phyloP scores from a whole-genome alignment of 345 rosid genomes.

The Anastatica hierochuntica region DNA sequence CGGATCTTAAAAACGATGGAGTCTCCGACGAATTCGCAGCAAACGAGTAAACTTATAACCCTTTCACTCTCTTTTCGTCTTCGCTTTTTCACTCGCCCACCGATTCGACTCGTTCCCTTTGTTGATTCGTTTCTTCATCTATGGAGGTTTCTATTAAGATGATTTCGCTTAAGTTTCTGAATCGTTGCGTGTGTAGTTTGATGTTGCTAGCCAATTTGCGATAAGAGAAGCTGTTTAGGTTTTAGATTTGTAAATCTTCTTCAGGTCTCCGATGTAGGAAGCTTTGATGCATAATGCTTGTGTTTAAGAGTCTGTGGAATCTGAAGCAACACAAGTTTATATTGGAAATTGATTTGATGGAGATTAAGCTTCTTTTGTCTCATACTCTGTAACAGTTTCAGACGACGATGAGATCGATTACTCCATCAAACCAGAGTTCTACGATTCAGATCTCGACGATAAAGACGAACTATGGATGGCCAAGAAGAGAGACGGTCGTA shows the following conservation, averaged over 20 bases:
- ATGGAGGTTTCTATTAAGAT: not conserved
- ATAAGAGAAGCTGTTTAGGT: too few species aligned
- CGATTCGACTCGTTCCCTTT: not conserved
- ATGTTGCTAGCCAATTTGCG: too few species aligned
- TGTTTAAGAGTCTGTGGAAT: not conserved
- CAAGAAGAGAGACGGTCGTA: slow-evolving; percentile 40
- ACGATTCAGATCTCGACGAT: slow-evolving; percentile 58
- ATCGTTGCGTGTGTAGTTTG: too few species aligned
- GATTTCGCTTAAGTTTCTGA: too few species aligned
- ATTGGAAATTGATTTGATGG: too few species aligned
- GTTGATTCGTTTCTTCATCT: not conserved
- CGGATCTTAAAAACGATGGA: slow-evolving; percentile 4
- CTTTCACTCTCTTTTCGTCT: not conserved
- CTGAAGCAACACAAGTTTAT: not conserved
- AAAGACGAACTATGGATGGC: slow-evolving; percentile 61
- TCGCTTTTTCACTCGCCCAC: not conserved
- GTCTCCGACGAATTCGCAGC: slow-evolving; percentile 34
- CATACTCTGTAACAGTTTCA: slow-evolving; percentile 38
- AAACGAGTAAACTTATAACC: slow-evolving; percentile 22
- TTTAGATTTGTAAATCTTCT: not conserved
- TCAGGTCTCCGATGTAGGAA: too few species aligned
- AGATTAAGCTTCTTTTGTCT: not conserved
- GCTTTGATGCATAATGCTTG: not conserved
- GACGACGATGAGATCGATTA: slow-evolving; percentile 75
- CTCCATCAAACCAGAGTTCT: slow-evolving; percentile 55